Percentiles rank a stretch among this genome's conserved stretches.
Conservation (phyloP, 495 filamentous ascomycete genomes). For the Penicillium manginii region DNA sequence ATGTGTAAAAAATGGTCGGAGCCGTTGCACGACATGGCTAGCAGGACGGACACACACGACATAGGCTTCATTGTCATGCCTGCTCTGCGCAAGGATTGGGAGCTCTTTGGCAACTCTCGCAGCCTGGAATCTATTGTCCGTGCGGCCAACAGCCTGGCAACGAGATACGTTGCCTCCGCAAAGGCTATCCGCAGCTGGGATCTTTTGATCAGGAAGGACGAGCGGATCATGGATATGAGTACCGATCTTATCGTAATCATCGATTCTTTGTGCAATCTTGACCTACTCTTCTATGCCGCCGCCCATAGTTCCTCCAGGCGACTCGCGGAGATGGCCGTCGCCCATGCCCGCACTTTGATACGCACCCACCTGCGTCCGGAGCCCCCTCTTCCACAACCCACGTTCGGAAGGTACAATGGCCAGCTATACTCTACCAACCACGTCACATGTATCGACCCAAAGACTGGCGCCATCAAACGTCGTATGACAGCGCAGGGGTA, state of each 20-base stretch:
- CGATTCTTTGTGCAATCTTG: constrained; percentile 20
- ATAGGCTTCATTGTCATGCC: constrained; percentile 47
- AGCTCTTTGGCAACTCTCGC: constrained; percentile 34
- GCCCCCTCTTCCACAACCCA: background rate
- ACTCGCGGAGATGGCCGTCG: background rate
- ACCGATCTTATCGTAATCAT: constrained; percentile 16
- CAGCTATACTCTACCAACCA: constrained; percentile 37
- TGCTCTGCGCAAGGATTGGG: constrained; percentile 29
- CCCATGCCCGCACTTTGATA: background rate
- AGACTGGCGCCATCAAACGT: constrained; percentile 30
- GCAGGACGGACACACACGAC: constrained; percentile 46
- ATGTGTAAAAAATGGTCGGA: constrained; percentile 15
- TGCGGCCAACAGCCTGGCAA: constrained; percentile 40
- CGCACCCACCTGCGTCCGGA: background rate
- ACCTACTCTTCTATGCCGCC: constrained; percentile 20
- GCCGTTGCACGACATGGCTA: constrained; percentile 20
- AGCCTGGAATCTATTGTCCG: constrained; percentile 27
- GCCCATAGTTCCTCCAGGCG: background rate
- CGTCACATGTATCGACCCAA: constrained; percentile 44
- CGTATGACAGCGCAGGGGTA: constrained; percentile 48
- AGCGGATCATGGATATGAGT: background rate
- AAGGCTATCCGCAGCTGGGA: constrained; percentile 48
- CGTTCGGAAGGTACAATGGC: background rate
- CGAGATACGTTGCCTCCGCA: constrained; percentile 33
- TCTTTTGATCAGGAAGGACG: background rate